Conservation (phyloP, 202 grass and related monocot species). For the Eragrostis tef region DNA sequence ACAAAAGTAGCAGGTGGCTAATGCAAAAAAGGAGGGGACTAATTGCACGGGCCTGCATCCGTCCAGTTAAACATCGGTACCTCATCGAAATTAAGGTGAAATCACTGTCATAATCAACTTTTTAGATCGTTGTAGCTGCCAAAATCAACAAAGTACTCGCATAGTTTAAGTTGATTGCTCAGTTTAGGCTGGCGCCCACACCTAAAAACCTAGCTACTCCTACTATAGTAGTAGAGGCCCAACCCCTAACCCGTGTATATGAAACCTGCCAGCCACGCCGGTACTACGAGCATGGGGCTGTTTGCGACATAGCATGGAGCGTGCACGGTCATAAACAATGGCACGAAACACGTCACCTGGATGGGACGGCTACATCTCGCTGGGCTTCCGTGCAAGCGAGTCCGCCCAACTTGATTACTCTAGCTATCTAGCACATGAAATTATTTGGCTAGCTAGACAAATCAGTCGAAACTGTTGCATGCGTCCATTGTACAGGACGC, state of each 20-base stretch:
- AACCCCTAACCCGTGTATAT: neutral
- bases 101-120: neutral
- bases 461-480: too few relatives aligned
- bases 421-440: too few relatives aligned
- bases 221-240: too few relatives aligned
- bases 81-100: neutral
- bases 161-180: neutral
- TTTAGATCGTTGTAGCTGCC: neutral
- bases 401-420: too few relatives aligned
- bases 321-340: slow-evolving; percentile 5
- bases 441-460: too few relatives aligned
- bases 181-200: neutral
- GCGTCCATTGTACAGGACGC: too few relatives aligned
- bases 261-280: neutral
- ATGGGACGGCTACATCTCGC: too few relatives aligned
- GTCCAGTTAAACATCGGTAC: neutral
- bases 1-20: too few relatives aligned
- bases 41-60: neutral
- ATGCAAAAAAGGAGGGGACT: slow-evolving; percentile 6
- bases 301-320: slow-evolving; percentile 11
- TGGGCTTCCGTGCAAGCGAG: too few relatives aligned
- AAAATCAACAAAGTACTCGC: slow-evolving; percentile 25
- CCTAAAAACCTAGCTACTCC: slow-evolving; percentile 12
- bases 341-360: too few relatives aligned
- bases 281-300: neutral